Evolutionary conservation across 2,329 filamentous ascomycete genomes (phyloP).

Genomic region (Penicillium corylophilum): DNA sequence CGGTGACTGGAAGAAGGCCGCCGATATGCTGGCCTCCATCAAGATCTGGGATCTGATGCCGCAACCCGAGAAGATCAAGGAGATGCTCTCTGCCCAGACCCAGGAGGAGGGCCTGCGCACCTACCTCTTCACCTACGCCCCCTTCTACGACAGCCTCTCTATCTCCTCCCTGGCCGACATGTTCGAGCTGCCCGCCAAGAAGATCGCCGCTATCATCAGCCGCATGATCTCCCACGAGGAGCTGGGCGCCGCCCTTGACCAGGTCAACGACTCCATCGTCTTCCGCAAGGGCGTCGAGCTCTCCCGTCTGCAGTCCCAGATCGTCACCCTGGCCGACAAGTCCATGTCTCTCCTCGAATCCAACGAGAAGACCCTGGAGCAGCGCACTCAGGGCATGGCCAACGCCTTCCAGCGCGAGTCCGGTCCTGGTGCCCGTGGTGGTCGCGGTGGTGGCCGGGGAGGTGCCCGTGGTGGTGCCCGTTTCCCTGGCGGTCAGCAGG

Average conservation of each 20-base stretch:
- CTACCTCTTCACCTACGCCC: conserved; percentile 98
- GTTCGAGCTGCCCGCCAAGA: conserved; percentile 90
- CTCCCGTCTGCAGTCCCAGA: conserved; percentile 89
- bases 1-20: conserved; percentile 98
- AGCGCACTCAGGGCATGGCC: conserved; percentile 90
- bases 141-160: conserved; percentile 96
- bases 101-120: conserved; percentile 97
- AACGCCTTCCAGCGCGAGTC: conserved; percentile 95
- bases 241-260: conserved; percentile 90
- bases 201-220: conserved; percentile 92
- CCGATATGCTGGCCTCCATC: conserved; percentile 90
- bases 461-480: conserved; percentile 40
- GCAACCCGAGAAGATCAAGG: conserved; percentile 87
- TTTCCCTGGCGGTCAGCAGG: conserved; percentile 40
- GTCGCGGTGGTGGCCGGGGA: conserved; percentile 47
- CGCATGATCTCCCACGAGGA: conserved; percentile 99
- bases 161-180: conserved; percentile 81
- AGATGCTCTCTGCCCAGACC: conserved; percentile 95
- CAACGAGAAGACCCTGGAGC: conserved; percentile 96
- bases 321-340: conserved; percentile 92
- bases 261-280: conserved; percentile 95
- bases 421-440: conserved; percentile 67
- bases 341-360: conserved; percentile 92
- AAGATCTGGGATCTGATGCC: conserved; percentile 99
- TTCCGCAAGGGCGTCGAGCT: conserved; percentile 99